These are phyloP conservation scores for Artemisia tridentata DNA, from an alignment of 129 eudicot species.

Conservation along the genomic window DNA sequence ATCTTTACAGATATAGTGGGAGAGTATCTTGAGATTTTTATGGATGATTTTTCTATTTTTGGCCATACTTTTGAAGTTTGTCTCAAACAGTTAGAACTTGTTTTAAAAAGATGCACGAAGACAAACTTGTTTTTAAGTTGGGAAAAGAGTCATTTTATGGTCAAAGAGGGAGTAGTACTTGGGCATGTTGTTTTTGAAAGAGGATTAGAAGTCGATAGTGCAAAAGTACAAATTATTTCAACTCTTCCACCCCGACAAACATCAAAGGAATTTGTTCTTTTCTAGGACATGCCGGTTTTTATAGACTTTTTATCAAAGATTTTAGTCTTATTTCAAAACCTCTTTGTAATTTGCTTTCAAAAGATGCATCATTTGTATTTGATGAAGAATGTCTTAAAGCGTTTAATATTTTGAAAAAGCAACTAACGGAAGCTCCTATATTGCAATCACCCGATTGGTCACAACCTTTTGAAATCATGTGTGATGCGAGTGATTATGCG, in stretches of 20 bases:
- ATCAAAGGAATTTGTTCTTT: background rate
- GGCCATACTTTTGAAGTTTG: background rate
- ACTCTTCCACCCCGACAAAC: background rate
- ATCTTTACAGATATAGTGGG: conserved; percentile 2
- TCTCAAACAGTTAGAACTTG: background rate
- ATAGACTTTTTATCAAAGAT: background rate
- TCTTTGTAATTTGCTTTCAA: background rate
- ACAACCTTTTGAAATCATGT: background rate
- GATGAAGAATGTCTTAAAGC: background rate
- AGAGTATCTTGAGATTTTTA: background rate
- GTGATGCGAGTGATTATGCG: background rate
- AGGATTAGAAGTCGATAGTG: background rate
- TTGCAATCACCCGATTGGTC: background rate
- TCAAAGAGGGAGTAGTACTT: background rate
- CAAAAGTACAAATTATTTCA: background rate
- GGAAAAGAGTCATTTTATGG: conserved; percentile 10
- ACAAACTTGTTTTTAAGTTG: background rate
- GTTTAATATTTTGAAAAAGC: too few relatives aligned
- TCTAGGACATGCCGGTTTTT: background rate
- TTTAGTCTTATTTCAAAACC: background rate
- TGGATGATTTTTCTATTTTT: conserved; percentile 4
- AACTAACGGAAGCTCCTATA: background rate
- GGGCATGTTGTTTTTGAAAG: background rate
- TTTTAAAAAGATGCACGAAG: background rate
- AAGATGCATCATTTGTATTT: background rate